Conservation (phyloP, 2,329 filamentous ascomycete genomes). For the Talaromyces pinophilus region DNA sequence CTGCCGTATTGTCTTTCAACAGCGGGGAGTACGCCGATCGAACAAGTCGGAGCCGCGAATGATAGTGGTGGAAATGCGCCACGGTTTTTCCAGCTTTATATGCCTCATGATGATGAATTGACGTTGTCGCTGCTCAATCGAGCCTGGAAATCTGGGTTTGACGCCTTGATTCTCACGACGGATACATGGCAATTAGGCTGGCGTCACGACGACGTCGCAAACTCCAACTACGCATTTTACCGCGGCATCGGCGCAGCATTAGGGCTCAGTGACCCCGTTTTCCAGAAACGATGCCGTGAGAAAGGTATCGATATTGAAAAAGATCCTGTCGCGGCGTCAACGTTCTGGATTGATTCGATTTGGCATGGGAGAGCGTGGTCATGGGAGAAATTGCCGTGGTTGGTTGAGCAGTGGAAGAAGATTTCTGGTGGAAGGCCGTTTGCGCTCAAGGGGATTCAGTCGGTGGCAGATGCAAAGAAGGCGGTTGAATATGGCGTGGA, state of each 20-base stretch:
- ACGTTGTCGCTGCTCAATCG: slow-evolving; percentile 58
- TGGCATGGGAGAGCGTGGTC: slow-evolving; percentile 64
- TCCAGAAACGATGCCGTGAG: slow-evolving; percentile 55
- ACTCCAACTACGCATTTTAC: slow-evolving; percentile 64
- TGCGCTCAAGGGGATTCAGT: slow-evolving; percentile 71
- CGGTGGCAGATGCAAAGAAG: slow-evolving; percentile 61
- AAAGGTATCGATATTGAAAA: slow-evolving; percentile 56
- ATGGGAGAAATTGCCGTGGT: slow-evolving; percentile 69
- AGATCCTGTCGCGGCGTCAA: slow-evolving; percentile 56
- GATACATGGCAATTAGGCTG: slow-evolving; percentile 67
- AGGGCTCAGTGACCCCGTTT: slow-evolving; percentile 61
- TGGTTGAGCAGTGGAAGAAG: slow-evolving; percentile 59
- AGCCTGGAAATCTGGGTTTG: slow-evolving; percentile 57
- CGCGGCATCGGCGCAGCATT: slow-evolving; percentile 58
- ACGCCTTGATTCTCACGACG: slow-evolving; percentile 60
- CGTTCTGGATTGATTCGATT: slow-evolving; percentile 65
- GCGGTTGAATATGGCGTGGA: slow-evolving; percentile 61
- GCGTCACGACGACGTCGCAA: slow-evolving; percentile 60
- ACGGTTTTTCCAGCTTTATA: slow-evolving; percentile 65
- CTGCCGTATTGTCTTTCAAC: slow-evolving; percentile 63
- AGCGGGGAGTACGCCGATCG: slow-evolving; percentile 58
- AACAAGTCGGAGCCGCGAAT: slow-evolving; percentile 60
- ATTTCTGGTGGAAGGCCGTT: slow-evolving; percentile 59
- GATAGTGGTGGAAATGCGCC: slow-evolving; percentile 42
- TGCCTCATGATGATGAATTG: slow-evolving; percentile 63